A percentile compares a stretch with the other conserved stretches of the same genome.
Evolutionary conservation across 139 green algal genomes (phyloP).

Genomic region (Micromonas pusilla): DNA sequence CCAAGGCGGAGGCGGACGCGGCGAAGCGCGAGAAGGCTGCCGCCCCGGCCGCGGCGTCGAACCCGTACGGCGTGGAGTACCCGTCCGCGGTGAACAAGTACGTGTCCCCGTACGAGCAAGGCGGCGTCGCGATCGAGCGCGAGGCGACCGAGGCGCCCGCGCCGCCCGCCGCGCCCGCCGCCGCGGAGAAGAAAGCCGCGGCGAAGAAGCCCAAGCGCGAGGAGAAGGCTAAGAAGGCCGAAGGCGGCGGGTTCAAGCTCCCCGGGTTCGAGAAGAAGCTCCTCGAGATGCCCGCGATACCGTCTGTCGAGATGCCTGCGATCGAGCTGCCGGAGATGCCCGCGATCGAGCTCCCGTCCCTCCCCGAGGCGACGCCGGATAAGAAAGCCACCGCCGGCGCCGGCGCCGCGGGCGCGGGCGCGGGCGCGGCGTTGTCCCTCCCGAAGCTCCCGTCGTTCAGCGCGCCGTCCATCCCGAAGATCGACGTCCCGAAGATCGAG

Average conservation of each 20-base stretch:
- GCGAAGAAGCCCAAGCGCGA: background rate
- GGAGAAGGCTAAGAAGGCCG: too few species aligned
- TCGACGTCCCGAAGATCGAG: background rate
- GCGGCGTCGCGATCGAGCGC: too few species aligned
- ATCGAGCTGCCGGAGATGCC: background rate
- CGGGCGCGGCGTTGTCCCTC: too few species aligned
- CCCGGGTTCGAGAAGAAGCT: background rate
- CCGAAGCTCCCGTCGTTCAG: too few species aligned
- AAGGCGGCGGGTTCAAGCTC: background rate
- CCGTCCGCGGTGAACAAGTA: background rate
- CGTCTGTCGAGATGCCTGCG: background rate
- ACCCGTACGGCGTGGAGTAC: background rate
- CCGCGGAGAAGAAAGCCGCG: too few species aligned
- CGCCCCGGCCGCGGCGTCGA: too few species aligned
- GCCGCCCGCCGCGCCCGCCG: too few species aligned
- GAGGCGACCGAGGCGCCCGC: background rate
- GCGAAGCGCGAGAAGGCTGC: background rate
- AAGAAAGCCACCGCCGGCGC: too few species aligned
- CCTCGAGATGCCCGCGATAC: background rate
- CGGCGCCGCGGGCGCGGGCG: too few species aligned
- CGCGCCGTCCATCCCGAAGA: background rate
- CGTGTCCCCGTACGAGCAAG: background rate
- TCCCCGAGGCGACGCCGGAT: too few species aligned
- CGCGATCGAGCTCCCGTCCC: too few species aligned
- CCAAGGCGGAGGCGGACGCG: background rate